Percentiles rank a stretch among this genome's conserved stretches.
Evolutionary conservation across 805 yeast genomes (phyloP).

Genomic region (Kazachstania bromeliacearum): DNA sequence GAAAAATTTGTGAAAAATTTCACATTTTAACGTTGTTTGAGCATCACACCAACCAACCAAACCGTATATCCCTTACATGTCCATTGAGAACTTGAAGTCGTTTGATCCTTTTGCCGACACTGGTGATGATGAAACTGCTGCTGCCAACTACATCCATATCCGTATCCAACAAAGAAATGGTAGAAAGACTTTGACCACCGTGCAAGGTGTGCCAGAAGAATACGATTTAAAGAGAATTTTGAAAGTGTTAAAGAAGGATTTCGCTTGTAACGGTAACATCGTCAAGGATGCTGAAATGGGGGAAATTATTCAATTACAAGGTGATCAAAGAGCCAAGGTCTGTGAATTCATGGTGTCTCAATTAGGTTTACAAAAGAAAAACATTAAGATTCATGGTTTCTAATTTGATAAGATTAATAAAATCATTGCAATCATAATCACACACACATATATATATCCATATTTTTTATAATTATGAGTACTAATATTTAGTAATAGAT

Average conservation of each 20-base stretch:
- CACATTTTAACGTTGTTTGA: too few species aligned
- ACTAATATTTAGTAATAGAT: too few species aligned
- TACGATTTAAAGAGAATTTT: conserved; percentile 90
- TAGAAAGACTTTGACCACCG: conserved; percentile 96
- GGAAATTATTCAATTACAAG: conserved; percentile 94
- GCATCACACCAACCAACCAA: neutral
- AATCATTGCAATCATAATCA: too few species aligned
- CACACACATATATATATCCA: neutral
- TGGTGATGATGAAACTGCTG: conserved; percentile 97
- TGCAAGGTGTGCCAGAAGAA: conserved; percentile 93
- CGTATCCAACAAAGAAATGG: conserved; percentile 99
- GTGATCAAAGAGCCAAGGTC: conserved; percentile 96
- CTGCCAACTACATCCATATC: conserved; percentile 91
- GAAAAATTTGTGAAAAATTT: too few species aligned
- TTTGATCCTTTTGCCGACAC: conserved; percentile 99
- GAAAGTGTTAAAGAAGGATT: conserved; percentile 91
- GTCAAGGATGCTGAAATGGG: conserved; percentile 95
- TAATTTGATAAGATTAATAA: conserved; percentile 37
- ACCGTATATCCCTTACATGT: conserved; percentile 25
- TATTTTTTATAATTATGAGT: neutral
- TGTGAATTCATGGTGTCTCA: conserved; percentile 83
- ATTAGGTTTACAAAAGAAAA: conserved; percentile 86
- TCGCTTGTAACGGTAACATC: conserved; percentile 97
- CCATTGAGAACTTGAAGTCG: conserved; percentile 83
- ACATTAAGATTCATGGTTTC: conserved; percentile 97